phyloP scores from a whole-genome alignment of 2,329 filamentous ascomycete species.

The Beauveria medogensis region DNA sequence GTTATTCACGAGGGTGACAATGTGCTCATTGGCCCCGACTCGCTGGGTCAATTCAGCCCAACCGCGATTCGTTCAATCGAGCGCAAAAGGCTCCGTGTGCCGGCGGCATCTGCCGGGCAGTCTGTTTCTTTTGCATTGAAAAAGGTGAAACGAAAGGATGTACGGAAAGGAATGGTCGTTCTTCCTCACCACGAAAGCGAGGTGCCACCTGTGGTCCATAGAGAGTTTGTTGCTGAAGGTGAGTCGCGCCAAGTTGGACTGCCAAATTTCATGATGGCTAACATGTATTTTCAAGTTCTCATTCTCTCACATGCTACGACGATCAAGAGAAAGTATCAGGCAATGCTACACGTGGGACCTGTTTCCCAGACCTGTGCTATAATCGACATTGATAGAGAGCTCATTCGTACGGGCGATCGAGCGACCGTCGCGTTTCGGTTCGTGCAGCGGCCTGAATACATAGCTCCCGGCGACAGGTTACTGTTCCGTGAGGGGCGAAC shows the following conservation, averaged over 20 bases:
- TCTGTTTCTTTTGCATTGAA: conserved; percentile 88
- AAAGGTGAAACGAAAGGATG: conserved; percentile 79
- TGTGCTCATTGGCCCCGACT: conserved; percentile 83
- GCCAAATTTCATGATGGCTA: neutral
- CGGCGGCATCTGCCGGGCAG: conserved; percentile 82
- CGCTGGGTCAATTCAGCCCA: conserved; percentile 77
- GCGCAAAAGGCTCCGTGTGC: conserved; percentile 82
- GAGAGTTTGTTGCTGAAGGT: conserved; percentile 74
- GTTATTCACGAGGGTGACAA: conserved; percentile 85
- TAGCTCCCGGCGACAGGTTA: conserved; percentile 79
- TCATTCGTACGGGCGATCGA: conserved; percentile 90
- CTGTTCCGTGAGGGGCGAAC: conserved; percentile 92
- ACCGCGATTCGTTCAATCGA: conserved; percentile 91
- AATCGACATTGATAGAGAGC: conserved; percentile 93
- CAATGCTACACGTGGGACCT: conserved; percentile 94
- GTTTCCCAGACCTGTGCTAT: conserved; percentile 95
- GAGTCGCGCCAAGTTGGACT: conserved; percentile 16
- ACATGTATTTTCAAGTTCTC: conserved; percentile 50
- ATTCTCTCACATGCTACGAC: conserved; percentile 95
- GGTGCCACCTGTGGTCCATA: conserved; percentile 60
- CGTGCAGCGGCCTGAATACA: conserved; percentile 86
- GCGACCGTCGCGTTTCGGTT: conserved; percentile 92
- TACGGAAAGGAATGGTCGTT: conserved; percentile 97
- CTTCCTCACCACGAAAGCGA: conserved; percentile 72
- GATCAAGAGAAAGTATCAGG: conserved; percentile 94